Conservation (phyloP, 2,329 filamentous ascomycete species). For the Talaromyces pinophilus region DNA sequence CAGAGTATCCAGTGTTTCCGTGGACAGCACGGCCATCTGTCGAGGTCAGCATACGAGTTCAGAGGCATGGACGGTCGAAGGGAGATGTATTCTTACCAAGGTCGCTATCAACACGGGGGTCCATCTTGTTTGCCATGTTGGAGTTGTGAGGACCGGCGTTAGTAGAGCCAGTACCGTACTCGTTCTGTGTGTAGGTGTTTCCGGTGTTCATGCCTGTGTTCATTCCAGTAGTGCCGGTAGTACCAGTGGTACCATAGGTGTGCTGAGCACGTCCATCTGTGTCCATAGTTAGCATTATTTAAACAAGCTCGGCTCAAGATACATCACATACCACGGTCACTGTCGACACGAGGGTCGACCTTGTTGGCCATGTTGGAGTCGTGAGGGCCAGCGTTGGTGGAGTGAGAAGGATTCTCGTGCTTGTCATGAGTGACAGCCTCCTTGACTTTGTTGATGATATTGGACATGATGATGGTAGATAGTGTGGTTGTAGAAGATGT, state of each 20-base stretch:
- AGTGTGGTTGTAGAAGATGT: not conserved
- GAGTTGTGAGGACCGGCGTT: constrained; percentile 39
- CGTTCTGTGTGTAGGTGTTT: constrained; percentile 18
- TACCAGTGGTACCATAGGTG: not conserved
- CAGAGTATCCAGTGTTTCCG: constrained; percentile 25
- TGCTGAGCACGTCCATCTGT: not conserved
- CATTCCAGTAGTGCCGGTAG: constrained; percentile 13
- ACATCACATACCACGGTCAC: constrained; percentile 27
- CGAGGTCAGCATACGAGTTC: not conserved
- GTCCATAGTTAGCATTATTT: not conserved
- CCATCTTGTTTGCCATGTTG: constrained; percentile 42
- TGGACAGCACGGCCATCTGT: constrained; percentile 21
- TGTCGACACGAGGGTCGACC: constrained; percentile 37
- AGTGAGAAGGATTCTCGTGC: constrained; percentile 16
- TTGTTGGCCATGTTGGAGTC: constrained; percentile 44
- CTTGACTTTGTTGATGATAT: constrained; percentile 22
- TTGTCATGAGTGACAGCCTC: constrained; percentile 20
- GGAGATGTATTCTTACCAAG: constrained; percentile 18
- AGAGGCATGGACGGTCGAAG: not conserved
- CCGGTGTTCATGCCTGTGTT: constrained; percentile 20
- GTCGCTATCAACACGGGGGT: constrained; percentile 37
- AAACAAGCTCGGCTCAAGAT: not conserved
- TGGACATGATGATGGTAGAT: constrained; percentile 19
- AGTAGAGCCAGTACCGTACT: constrained; percentile 16
- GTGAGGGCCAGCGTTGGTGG: constrained; percentile 37